Evolutionary conservation across 2,329 filamentous ascomycete species (phyloP).

Genomic region (Aspergillus jensenii): DNA sequence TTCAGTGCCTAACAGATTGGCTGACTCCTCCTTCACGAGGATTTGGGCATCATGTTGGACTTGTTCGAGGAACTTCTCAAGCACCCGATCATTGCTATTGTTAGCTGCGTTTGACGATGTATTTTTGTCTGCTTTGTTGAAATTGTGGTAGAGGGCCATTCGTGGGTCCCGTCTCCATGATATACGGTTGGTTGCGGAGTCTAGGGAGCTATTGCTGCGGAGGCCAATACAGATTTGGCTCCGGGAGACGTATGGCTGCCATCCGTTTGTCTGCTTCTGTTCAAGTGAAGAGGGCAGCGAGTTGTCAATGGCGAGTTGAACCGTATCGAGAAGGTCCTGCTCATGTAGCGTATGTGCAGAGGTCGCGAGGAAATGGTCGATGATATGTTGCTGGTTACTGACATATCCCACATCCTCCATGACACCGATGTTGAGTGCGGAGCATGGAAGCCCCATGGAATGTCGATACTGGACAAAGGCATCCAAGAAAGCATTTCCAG

Average conservation of each 20-base stretch:
- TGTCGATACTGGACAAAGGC: constrained; percentile 26
- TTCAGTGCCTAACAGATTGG: constrained; percentile 16
- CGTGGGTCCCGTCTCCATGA: constrained; percentile 7
- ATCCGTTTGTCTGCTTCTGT: neutral
- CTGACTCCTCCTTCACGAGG: neutral
- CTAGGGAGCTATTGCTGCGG: neutral
- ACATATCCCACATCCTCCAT: constrained; percentile 22
- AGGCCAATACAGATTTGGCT: constrained; percentile 2
- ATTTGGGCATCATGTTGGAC: neutral
- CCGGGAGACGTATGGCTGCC: neutral
- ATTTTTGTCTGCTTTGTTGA: neutral
- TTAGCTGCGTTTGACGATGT: neutral
- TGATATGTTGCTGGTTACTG: neutral
- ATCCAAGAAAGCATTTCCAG: constrained; percentile 41
- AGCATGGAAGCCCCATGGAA: constrained; percentile 16
- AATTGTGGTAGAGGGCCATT: constrained; percentile 11
- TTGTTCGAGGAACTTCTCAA: constrained; percentile 1
- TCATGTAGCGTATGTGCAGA: neutral
- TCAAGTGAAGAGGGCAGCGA: neutral
- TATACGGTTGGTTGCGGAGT: neutral
- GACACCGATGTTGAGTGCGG: constrained; percentile 22
- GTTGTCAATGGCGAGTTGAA: neutral
- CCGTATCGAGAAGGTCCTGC: constrained; percentile 1
- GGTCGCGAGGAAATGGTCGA: constrained; percentile 2
- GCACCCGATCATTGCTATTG: neutral